Evolutionary conservation across 768 basidiomycete species (phyloP), one percentile per base, ranked within the genome.

Genomic region (Leccinum uliginosum): DNA sequence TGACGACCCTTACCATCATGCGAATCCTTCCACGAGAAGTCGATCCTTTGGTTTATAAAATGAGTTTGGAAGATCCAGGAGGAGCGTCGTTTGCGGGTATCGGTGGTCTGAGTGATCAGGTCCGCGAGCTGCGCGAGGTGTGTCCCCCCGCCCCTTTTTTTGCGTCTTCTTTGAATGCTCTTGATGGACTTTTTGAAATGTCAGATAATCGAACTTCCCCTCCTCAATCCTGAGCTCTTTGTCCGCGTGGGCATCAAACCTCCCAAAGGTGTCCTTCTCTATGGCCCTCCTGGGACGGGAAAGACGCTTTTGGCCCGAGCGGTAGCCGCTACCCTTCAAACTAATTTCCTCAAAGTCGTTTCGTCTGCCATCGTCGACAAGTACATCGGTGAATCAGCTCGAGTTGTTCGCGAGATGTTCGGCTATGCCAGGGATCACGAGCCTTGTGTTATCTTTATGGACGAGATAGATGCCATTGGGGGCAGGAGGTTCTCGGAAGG

Each of bases 1-100:
- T 99, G 97, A 99, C 97, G 4, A 98, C 97, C 2, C 78, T 98
- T 30, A 99, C 97, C 6, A 93, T 99, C 68, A 98, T 99, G 94
- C 91, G 97, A 35, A 96, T 98, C 52, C 78, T 99, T 19, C 97
- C 97, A 4, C 84, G 97, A 60, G 97, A 99, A 71, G 93, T 99
- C 7, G 97, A 99, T 70, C 97, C 97, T 15, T 76, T 96, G 65
- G 96, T 99, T 11, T 99, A 99, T 79, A 98, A 98, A 77, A 99
- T 98, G 97, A 96, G 93, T 61, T 77, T 97, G 67, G 97, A 99
- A 73, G 96, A 98, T 67, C 93, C 97, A 3, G 94, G 93, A 76
- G 89, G 89, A 50, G 95, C 91, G 7, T 84, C 92, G 4, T 98
- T 98, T 70, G 96, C 96, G 1, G 95, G 94, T 59, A 98, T 99